Percentiles rank a stretch among this genome's conserved stretches.
phyloP scores from a whole-genome alignment of 192 early-diverging fungal genomes.

The Gryganskiella cystojenkinii region DNA sequence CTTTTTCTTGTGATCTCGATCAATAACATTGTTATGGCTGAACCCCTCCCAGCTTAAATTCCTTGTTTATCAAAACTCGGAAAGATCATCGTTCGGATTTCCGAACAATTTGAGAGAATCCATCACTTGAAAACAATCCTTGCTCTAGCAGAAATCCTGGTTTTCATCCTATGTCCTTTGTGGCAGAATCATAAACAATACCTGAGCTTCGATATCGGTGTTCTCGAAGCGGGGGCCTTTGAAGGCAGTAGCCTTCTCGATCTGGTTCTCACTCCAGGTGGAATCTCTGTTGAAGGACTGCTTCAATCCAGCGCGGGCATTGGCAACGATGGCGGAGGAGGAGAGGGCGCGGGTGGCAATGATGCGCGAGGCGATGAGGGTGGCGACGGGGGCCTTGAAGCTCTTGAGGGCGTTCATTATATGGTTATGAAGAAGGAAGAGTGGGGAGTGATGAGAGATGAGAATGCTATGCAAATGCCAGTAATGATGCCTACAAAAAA shows the following conservation, averaged over 20 bases:
- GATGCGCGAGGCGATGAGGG: slow-evolving; percentile 15
- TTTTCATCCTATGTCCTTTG: background rate
- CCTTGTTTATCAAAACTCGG: too few relatives aligned
- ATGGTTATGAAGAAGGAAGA: background rate
- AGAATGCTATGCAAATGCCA: too few relatives aligned
- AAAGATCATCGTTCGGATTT: background rate
- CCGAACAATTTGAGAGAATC: background rate
- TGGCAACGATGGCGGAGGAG: slow-evolving; percentile 27
- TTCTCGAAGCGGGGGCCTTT: slow-evolving; percentile 90
- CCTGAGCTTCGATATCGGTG: slow-evolving; percentile 82
- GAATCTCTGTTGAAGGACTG: slow-evolving; percentile 81
- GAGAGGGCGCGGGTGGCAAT: slow-evolving; percentile 26
- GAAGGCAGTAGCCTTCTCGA: slow-evolving; percentile 73
- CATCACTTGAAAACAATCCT: too few relatives aligned
- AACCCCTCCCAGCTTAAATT: too few relatives aligned
- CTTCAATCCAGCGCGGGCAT: slow-evolving; percentile 53
- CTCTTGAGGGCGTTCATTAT: slow-evolving; percentile 50
- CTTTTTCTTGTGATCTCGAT: background rate
- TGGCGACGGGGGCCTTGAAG: slow-evolving; percentile 32
- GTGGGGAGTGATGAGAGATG: background rate
- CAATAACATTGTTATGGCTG: too few relatives aligned
- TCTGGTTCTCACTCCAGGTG: slow-evolving; percentile 85
- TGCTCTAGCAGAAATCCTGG: background rate
- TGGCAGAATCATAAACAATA: slow-evolving; percentile 21
- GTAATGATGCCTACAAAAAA: too few relatives aligned